A percentile compares a stretch with the other conserved stretches of the same genome.
Evolutionary conservation across 2,329 filamentous ascomycete genomes (phyloP).

Genomic region (Furcasterigmium sp.): DNA sequence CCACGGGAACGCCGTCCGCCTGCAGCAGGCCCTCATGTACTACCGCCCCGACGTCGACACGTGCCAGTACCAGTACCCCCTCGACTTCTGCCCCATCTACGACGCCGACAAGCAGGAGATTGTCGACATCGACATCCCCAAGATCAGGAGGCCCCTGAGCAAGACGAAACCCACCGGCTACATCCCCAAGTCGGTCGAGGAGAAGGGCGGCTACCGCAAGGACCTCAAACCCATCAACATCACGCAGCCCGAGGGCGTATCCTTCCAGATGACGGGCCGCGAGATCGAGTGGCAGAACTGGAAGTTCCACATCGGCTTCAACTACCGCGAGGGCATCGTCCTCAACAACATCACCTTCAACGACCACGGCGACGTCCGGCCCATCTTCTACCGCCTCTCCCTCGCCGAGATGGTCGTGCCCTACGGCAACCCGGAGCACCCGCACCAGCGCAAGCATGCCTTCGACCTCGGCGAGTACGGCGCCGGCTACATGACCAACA

Average conservation of each 20-base stretch:
- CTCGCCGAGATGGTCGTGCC: conserved; percentile 93
- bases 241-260: conserved; percentile 83
- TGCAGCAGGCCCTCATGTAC: conserved; percentile 95
- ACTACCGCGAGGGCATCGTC: conserved; percentile 88
- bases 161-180: conserved; percentile 74
- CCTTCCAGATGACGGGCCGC: conserved; percentile 71
- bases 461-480: conserved; percentile 80
- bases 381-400: conserved; percentile 84
- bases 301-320: conserved; percentile 90
- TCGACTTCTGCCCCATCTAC: conserved; percentile 92
- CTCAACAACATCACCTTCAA: conserved; percentile 87
- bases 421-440: conserved; percentile 75
- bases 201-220: conserved; percentile 67
- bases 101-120: conserved; percentile 75
- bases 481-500: conserved; percentile 80
- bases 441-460: conserved; percentile 76
- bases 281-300: conserved; percentile 88
- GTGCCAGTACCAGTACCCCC: conserved; percentile 83
- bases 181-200: conserved; percentile 65
- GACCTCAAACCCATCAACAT: conserved; percentile 85
- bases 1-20: conserved; percentile 69
- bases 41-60: conserved; percentile 82
- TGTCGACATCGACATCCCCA: conserved; percentile 78
- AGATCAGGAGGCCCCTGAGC: conserved; percentile 69
- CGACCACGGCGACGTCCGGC: conserved; percentile 71